Evolutionary conservation across 2,329 filamentous ascomycete species (phyloP).

Genomic region (Ophiostoma pallidulum): DNA sequence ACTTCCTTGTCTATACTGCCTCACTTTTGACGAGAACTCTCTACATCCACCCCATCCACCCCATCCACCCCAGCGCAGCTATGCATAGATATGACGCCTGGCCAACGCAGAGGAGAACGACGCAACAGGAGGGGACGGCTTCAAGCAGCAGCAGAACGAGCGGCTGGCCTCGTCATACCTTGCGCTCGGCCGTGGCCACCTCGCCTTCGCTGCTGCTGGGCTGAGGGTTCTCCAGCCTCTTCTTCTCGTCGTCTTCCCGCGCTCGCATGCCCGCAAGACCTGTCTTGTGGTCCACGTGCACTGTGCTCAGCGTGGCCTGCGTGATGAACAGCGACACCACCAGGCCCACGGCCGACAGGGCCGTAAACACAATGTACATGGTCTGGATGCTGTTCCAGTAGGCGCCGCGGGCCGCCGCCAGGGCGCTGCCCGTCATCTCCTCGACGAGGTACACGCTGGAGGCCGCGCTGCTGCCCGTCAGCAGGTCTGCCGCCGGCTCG

Average conservation of each 20-base stretch:
- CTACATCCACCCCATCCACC: too few relatives aligned
- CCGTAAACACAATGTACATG: constrained; percentile 51
- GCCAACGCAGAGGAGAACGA: too few relatives aligned
- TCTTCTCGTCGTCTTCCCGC: constrained; percentile 17
- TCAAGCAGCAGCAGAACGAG: too few relatives aligned
- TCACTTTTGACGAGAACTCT: too few relatives aligned
- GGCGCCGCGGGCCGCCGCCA: constrained; percentile 32
- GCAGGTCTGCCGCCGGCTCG: constrained; percentile 35
- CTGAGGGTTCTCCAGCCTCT: constrained; percentile 16
- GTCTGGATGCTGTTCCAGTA: constrained; percentile 41
- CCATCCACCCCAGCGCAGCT: too few relatives aligned
- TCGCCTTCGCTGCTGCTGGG: background rate
- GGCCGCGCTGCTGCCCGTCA: constrained; percentile 51
- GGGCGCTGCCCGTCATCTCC: constrained; percentile 37
- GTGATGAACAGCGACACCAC: constrained; percentile 38
- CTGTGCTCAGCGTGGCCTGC: constrained; percentile 41
- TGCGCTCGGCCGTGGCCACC: background rate
- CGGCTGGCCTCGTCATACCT: background rate
- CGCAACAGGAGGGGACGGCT: too few relatives aligned
- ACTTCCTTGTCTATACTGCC: too few relatives aligned
- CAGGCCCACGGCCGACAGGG: constrained; percentile 38
- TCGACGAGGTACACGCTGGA: constrained; percentile 50
- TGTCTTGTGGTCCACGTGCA: constrained; percentile 50
- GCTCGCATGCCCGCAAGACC: constrained; percentile 36
- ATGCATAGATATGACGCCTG: too few relatives aligned